phyloP scores from a whole-genome alignment of 1,284 basidiomycete species.

The Fomes fomentarius region DNA sequence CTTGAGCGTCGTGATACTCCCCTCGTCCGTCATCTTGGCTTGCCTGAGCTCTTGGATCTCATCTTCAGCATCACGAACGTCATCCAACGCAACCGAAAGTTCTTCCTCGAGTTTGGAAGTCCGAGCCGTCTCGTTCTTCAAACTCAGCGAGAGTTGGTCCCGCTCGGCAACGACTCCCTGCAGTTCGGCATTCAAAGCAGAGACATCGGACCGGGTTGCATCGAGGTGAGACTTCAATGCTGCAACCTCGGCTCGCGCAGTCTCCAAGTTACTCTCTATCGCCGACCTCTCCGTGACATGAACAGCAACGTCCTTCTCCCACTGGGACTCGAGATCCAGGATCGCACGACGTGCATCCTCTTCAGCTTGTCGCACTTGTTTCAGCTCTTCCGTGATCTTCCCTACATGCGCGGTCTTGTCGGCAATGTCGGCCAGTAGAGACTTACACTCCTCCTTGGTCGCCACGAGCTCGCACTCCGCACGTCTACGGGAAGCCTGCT shows the following conservation, averaged over 20 bases:
- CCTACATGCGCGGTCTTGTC: constrained; percentile 16
- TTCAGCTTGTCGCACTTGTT: not conserved
- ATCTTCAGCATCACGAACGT: constrained; percentile 34
- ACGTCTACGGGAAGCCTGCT: constrained; percentile 15
- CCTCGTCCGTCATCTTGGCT: constrained; percentile 40
- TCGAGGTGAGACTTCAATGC: constrained; percentile 3
- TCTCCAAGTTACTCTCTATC: constrained; percentile 11
- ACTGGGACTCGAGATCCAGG: constrained; percentile 3
- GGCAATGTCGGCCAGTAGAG: constrained; percentile 18
- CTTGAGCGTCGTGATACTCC: constrained; percentile 40
- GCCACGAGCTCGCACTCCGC: constrained; percentile 19
- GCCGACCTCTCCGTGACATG: constrained; percentile 10
- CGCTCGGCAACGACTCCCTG: constrained; percentile 1
- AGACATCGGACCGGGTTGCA: constrained; percentile 2
- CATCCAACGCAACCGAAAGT: constrained; percentile 26
- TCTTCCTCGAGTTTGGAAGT: constrained; percentile 19
- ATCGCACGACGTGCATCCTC: constrained; percentile 6
- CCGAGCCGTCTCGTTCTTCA: not conserved
- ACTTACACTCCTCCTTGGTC: constrained; percentile 5
- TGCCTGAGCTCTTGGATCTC: constrained; percentile 34
- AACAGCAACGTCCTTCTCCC: constrained; percentile 7
- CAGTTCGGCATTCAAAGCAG: constrained; percentile 3
- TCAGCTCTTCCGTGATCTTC: constrained; percentile 8
- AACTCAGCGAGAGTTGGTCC: not conserved
- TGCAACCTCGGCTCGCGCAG: constrained; percentile 3